phyloP scores from a whole-genome alignment of 1,284 basidiomycete species.

The Malassezia brasiliensis region DNA sequence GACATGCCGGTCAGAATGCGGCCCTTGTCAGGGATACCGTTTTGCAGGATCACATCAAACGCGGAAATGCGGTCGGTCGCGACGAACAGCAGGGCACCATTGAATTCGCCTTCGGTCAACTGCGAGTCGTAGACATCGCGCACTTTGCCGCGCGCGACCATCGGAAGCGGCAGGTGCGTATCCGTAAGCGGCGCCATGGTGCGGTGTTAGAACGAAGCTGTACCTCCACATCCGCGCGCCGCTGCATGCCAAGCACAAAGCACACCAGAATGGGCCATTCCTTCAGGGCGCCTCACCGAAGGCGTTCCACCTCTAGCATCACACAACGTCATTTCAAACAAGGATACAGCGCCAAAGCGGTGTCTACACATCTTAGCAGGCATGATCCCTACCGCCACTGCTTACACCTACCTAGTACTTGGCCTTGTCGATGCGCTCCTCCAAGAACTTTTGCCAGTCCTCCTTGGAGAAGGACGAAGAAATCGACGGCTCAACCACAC shows the following conservation, averaged over 20 bases:
- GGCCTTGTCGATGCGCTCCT: constrained; percentile 54
- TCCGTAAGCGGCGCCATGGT: constrained; percentile 22
- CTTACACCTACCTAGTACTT: background rate
- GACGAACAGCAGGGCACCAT: constrained; percentile 62
- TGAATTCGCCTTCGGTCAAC: constrained; percentile 22
- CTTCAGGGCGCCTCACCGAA: no score
- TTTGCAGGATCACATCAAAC: constrained; percentile 66
- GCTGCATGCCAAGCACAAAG: background rate
- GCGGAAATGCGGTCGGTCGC: constrained; percentile 93
- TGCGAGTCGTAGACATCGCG: constrained; percentile 46
- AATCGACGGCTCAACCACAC: constrained; percentile 66
- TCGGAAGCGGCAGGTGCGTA: constrained; percentile 38
- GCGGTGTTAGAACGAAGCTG: no score
- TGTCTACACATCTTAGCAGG: no score
- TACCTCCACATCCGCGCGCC: no score
- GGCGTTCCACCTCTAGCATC: no score
- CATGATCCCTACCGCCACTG: no score
- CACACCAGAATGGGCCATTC: background rate
- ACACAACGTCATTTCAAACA: no score
- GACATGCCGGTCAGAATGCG: constrained; percentile 80
- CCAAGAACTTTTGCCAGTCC: constrained; percentile 77
- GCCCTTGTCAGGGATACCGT: constrained; percentile 84
- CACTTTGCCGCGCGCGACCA: constrained; percentile 45
- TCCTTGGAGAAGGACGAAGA: constrained; percentile 71
- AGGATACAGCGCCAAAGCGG: no score